Conservation (phyloP, 495 filamentous ascomycete species). For the Hypoxylon rickii region DNA sequence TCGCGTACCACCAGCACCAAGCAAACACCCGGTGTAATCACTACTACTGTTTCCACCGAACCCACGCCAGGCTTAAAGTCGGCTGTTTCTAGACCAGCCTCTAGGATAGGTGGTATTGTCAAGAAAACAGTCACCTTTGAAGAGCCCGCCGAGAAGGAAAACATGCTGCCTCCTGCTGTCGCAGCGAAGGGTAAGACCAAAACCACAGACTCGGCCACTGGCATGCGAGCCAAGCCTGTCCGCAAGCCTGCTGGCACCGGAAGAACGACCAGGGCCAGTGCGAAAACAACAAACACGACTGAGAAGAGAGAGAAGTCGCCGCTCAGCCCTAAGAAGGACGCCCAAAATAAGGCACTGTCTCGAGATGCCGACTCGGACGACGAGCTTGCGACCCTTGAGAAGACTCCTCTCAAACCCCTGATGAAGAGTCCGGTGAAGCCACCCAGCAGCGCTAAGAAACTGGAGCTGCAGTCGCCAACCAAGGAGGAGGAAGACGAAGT, state of each 20-base stretch:
- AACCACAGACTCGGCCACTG: slow-evolving; percentile 39
- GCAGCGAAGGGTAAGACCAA: slow-evolving; percentile 34
- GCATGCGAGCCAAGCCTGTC: slow-evolving; percentile 50
- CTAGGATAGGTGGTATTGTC: slow-evolving; percentile 17
- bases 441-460: slow-evolving; percentile 38
- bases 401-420: slow-evolving; percentile 51
- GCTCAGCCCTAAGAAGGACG: slow-evolving; percentile 63
- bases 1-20: slow-evolving; percentile 41
- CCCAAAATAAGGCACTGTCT: slow-evolving; percentile 46
- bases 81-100: slow-evolving; percentile 38
- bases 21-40: slow-evolving; percentile 29
- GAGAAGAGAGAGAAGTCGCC: slow-evolving; percentile 40
- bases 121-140: slow-evolving; percentile 63
- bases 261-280: slow-evolving; percentile 36
- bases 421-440: slow-evolving; percentile 54
- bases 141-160: slow-evolving; percentile 60
- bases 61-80: slow-evolving; percentile 45
- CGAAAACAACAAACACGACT: slow-evolving; percentile 14
- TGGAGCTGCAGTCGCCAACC: slow-evolving; percentile 16
- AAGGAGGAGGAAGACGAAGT: slow-evolving; percentile 31
- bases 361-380: slow-evolving; percentile 53
- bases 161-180: slow-evolving; percentile 43
- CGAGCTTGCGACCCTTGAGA: slow-evolving; percentile 57
- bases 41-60: slow-evolving; percentile 40
- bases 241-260: slow-evolving; percentile 36